Evolutionary conservation across 257 asterid genomes (phyloP), one percentile per base, ranked within the genome.

Genomic region (Prunella vulgaris): DNA sequence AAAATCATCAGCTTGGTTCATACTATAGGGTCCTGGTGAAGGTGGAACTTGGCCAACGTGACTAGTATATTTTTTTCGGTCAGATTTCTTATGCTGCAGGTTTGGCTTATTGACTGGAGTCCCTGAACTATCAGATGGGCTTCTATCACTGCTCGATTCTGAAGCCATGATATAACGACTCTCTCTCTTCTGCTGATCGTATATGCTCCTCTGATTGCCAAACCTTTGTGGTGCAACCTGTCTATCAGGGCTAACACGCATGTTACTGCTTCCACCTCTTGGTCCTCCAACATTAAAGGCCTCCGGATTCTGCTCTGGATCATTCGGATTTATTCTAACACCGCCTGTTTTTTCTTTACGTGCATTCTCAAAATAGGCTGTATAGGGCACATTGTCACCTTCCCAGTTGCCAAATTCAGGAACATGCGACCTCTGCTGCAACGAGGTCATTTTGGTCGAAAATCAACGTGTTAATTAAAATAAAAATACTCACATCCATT

Each of bases 361-460:
- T 0, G 96, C 95, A 9, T 76, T 90, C 64, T 90, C 96, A 63
- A 90, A 90, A 80, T 52, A 86, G 73, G 86, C 90, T 1, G 92
- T 88, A 81, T 86, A 86, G 2, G 96, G 93, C 15, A 85, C 83
- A 54, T 85, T 85, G 24, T 85, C 95, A 12, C 86, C 83, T 3
- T 88, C 93, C 95, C 96, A 90, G 64, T 84, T 85, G 33, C 96
- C 97, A 15, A 90, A 90, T 57, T 85, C 84, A 0, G 97, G 97
- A 42, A 85, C 92, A 20, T 85, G 95, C 5, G 92, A 81, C 66
- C 69, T 56, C 33, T 82, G 87, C 76, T 85, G 81, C 84, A 52
- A 56, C 22, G 7, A 7, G 30, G 5, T 32, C 21, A 58, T 38
- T 37, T 30, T 15, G 35, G 59, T 32, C 15, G 5, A 30, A 18